A percentile compares a stretch with the other conserved stretches of the same genome.
Evolutionary conservation across 2,329 filamentous ascomycete species (phyloP).

Genomic region (Ceratocystis smalleyi): DNA sequence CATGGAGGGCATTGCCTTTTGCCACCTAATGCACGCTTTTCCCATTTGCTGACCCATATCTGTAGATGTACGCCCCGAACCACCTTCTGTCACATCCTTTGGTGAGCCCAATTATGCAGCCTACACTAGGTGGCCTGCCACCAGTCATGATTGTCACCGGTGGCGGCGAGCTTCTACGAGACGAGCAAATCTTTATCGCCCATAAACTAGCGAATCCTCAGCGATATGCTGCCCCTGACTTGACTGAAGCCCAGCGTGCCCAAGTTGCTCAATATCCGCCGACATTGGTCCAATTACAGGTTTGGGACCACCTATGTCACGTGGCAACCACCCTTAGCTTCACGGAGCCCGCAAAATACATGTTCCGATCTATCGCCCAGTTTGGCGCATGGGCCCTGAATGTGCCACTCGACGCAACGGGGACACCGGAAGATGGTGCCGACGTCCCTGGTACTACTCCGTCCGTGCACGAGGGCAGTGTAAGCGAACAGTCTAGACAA

Average conservation of each 20-base stretch:
- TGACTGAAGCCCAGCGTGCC: slow-evolving; percentile 47
- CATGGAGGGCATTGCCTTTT: not conserved
- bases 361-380: slow-evolving; percentile 84
- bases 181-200: slow-evolving; percentile 88
- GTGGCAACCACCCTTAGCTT: slow-evolving; percentile 88
- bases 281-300: slow-evolving; percentile 83
- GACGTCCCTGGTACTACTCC: slow-evolving; percentile 29
- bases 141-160: slow-evolving; percentile 76
- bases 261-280: slow-evolving; percentile 54
- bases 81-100: slow-evolving; percentile 71
- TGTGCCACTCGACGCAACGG: slow-evolving; percentile 57
- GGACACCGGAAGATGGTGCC: not conserved
- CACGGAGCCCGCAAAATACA: slow-evolving; percentile 86
- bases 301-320: slow-evolving; percentile 93
- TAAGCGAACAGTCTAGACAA: slow-evolving; percentile 20
- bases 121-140: slow-evolving; percentile 76
- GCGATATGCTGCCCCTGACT: slow-evolving; percentile 50
- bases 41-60: slow-evolving; percentile 20
- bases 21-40: not conserved
- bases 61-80: slow-evolving; percentile 64
- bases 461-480: slow-evolving; percentile 28
- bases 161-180: slow-evolving; percentile 74
- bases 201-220: slow-evolving; percentile 83
- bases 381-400: slow-evolving; percentile 88
- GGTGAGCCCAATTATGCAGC: slow-evolving; percentile 76